phyloP scores from a whole-genome alignment of 2,329 filamentous ascomycete species.

The Arthrobotrys pseudoclavata region DNA sequence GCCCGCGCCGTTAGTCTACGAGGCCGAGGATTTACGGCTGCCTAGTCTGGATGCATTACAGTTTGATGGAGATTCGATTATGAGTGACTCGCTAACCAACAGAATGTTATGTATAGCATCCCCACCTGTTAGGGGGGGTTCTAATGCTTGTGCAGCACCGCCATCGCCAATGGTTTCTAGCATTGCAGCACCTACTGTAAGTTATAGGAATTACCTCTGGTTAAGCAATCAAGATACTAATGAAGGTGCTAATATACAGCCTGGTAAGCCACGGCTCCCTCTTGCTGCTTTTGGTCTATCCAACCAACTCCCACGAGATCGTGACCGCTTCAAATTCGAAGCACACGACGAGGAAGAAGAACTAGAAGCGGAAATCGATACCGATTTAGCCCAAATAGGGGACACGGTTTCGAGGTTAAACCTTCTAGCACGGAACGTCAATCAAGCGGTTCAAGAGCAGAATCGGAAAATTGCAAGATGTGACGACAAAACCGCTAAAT shows the following conservation, averaged over 20 bases:
- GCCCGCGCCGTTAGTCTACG: too few relatives aligned
- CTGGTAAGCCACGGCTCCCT: constrained; percentile 28
- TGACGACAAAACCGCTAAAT: not conserved
- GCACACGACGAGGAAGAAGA: not conserved
- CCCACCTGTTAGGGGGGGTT: not conserved
- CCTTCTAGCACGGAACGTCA: not conserved
- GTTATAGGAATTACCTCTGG: not conserved
- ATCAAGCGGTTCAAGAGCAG: not conserved
- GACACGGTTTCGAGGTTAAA: not conserved
- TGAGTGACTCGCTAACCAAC: constrained; percentile 1
- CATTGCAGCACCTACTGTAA: not conserved
- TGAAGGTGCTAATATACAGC: constrained; percentile 1
- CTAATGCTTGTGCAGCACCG: not conserved
- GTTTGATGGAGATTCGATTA: not conserved
- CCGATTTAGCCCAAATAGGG: not conserved
- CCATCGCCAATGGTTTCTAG: too few relatives aligned
- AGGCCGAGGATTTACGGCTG: too few relatives aligned
- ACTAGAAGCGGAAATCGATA: not conserved
- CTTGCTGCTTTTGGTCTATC: not conserved
- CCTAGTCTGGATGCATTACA: not conserved
- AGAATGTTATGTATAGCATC: not conserved
- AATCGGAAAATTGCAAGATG: not conserved
- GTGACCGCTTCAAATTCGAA: not conserved
- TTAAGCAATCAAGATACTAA: not conserved
- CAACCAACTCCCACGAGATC: not conserved